A percentile compares a stretch with the other conserved stretches of the same genome.
These are phyloP conservation scores for Cytospora chrysosperma DNA, from an alignment of 2,329 filamentous ascomycete genomes.

Conservation along the genomic window DNA sequence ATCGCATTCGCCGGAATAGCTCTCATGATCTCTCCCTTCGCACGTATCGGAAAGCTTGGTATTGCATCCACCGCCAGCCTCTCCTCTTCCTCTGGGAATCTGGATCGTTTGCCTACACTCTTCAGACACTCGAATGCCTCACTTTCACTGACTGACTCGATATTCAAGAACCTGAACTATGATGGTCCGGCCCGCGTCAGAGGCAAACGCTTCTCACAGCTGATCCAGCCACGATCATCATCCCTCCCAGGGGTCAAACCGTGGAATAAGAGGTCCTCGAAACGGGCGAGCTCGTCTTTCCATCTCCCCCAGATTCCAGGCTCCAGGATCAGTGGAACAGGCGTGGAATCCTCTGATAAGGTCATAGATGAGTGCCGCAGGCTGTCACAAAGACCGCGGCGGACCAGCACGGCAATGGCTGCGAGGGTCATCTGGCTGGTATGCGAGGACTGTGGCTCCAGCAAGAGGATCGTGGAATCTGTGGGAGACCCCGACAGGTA, in stretches of 20 bases:
- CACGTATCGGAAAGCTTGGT: background rate
- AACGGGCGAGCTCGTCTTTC: background rate
- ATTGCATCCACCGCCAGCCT: background rate
- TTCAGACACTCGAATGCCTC: background rate
- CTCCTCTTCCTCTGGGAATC: background rate
- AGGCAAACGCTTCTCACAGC: background rate
- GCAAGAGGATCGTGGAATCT: slow-evolving; percentile 5
- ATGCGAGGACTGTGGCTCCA: slow-evolving; percentile 6
- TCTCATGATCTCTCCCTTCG: background rate
- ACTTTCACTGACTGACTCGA: background rate
- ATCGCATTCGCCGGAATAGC: background rate
- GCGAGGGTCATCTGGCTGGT: slow-evolving; percentile 11
- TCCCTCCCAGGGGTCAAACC: slow-evolving; percentile 2
- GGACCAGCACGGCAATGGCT: slow-evolving; percentile 1
- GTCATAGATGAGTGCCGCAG: background rate
- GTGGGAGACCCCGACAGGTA: slow-evolving; percentile 3
- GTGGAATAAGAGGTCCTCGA: background rate
- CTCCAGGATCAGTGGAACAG: background rate
- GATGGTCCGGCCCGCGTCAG: background rate
- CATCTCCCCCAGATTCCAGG: background rate
- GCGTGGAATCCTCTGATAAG: background rate
- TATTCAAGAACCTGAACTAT: background rate
- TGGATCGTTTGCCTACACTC: background rate
- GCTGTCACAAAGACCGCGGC: background rate
- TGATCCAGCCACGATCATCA: slow-evolving; percentile 6